Conservation (phyloP, 1,284 basidiomycete genomes). For the Ceratobasidium sp. region DNA sequence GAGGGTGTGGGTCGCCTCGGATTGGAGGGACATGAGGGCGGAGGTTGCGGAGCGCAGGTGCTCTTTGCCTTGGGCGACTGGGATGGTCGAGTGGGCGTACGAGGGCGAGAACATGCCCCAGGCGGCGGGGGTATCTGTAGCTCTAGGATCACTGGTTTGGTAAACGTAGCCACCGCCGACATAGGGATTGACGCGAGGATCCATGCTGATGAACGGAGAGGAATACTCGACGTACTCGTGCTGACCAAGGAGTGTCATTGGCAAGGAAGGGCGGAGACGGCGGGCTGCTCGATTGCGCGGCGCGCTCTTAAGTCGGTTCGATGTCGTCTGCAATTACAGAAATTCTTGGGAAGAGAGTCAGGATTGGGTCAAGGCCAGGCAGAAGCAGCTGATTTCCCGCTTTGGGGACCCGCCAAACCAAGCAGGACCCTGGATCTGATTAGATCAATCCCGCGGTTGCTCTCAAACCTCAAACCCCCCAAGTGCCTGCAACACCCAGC, state of each 20-base stretch:
- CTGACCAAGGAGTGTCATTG: constrained; percentile 46
- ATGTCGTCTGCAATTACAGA: constrained; percentile 1
- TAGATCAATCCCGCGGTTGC: constrained; percentile 41
- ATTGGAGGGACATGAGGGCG: constrained; percentile 43
- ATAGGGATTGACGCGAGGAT: constrained; percentile 43
- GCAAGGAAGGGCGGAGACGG: constrained; percentile 23
- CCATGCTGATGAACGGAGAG: constrained; percentile 41
- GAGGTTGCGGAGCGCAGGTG: constrained; percentile 43
- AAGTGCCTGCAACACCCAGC: constrained; percentile 41
- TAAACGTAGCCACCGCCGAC: constrained; percentile 40
- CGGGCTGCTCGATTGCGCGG: constrained; percentile 10
- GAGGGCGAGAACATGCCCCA: constrained; percentile 43
- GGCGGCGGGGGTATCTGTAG: constrained; percentile 21
- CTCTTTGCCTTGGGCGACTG: constrained; percentile 42
- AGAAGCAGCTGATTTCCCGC: constrained; percentile 38
- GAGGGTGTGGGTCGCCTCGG: constrained; percentile 31
- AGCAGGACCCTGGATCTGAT: constrained; percentile 39
- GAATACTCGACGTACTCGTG: constrained; percentile 47
- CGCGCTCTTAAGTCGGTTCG: constrained; percentile 30
- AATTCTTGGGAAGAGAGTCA: constrained; percentile 32
- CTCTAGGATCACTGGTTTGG: constrained; percentile 44
- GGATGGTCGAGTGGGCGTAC: constrained; percentile 37
- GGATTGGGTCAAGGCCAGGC: constrained; percentile 17
- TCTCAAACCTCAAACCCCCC: constrained; percentile 34
- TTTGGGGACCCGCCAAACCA: constrained; percentile 23